These are phyloP conservation scores for Solanum rostratum DNA, from an alignment of 257 asterid genomes.

Conservation along the genomic window DNA sequence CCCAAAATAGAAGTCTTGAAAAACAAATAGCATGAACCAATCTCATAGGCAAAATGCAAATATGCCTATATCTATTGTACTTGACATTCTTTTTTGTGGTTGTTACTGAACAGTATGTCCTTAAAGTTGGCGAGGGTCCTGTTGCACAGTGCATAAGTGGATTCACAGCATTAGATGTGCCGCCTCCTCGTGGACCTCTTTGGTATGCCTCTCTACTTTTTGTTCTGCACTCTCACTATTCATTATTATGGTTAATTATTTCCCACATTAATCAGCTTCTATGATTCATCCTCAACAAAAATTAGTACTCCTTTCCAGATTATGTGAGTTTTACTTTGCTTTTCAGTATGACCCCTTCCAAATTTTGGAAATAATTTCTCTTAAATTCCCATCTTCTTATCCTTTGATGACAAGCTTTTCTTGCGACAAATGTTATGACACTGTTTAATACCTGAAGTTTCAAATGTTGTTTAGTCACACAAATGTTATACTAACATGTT, in stretches of 20 bases:
- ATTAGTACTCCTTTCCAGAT: not conserved
- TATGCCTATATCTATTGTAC: not conserved
- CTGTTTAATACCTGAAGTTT: not conserved
- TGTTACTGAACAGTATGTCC: slow-evolving; percentile 43
- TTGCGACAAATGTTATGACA: not conserved
- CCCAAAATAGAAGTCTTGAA: not conserved
- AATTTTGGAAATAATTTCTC: not conserved
- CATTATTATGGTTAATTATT: not conserved
- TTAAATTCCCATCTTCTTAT: not conserved
- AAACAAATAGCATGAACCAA: not conserved
- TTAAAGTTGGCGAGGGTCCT: slow-evolving; percentile 65
- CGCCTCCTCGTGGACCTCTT: slow-evolving; percentile 88
- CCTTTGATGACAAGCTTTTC: not conserved
- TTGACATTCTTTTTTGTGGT: not conserved
- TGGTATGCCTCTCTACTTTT: slow-evolving; percentile 30
- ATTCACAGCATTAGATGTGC: slow-evolving; percentile 68
- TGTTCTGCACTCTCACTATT: not conserved
- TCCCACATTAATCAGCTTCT: not conserved
- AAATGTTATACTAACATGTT: not conserved
- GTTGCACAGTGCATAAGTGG: slow-evolving; percentile 81
- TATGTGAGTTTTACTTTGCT: not conserved
- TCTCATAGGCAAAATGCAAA: not conserved
- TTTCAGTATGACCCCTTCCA: not conserved
- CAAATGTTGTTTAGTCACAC: not conserved
- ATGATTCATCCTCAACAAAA: not conserved